Evolutionary conservation across 805 yeast genomes (phyloP).

Genomic region (Torulaspora quercuum): DNA sequence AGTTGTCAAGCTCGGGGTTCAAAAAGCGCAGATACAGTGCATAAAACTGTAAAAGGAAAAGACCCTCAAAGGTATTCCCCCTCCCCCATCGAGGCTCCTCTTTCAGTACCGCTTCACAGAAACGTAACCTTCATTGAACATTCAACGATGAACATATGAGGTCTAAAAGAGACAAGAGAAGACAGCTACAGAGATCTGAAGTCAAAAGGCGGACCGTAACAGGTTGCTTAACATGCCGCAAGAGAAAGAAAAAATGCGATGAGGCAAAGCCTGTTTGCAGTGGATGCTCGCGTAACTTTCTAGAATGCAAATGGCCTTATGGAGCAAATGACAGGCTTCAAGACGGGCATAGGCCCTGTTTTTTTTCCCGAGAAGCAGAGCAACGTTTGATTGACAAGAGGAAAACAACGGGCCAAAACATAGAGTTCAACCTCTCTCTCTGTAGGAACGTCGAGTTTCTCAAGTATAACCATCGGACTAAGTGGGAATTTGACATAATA

Average conservation of each 20-base stretch:
- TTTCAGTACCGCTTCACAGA: no score
- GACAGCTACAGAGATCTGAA: background rate
- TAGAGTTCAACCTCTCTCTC: slow-evolving; percentile 5
- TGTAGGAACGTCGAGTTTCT: slow-evolving; percentile 5
- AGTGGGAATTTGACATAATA: slow-evolving; percentile 7
- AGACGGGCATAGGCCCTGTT: background rate
- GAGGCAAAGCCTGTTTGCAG: slow-evolving; percentile 11
- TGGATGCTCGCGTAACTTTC: slow-evolving; percentile 14
- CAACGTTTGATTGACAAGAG: background rate
- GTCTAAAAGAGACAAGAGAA: background rate
- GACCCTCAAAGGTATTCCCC: no score
- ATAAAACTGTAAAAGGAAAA: no score
- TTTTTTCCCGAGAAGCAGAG: background rate
- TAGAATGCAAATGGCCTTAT: slow-evolving; percentile 15
- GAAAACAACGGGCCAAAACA: background rate
- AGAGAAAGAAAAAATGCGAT: slow-evolving; percentile 15
- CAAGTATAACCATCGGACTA: background rate
- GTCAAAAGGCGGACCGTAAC: slow-evolving; percentile 11
- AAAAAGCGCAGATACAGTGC: no score
- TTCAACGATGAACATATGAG: background rate
- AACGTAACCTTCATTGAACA: no score
- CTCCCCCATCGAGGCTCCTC: background rate
- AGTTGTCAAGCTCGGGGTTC: background rate
- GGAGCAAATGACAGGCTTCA: background rate
- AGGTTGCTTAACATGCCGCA: slow-evolving; percentile 15